Evolutionary conservation across 1,284 basidiomycete genomes (phyloP).

Genomic region (Pseudozyma tsukubaensis): DNA sequence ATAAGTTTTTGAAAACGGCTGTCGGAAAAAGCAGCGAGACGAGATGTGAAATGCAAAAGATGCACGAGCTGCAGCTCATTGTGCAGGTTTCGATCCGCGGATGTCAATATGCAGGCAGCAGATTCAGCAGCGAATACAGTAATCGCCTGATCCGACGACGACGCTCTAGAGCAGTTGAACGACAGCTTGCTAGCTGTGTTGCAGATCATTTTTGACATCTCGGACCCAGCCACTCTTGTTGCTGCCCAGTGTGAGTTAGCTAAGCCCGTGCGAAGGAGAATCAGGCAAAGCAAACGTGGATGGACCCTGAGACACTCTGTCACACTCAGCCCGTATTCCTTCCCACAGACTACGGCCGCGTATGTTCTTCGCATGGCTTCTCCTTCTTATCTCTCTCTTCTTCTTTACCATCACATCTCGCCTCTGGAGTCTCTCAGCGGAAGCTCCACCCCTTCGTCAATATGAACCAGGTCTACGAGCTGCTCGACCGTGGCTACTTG

Average conservation of each 20-base stretch:
- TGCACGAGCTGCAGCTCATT: slow-evolving; percentile 17
- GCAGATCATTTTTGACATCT: too few relatives aligned
- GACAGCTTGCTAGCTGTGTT: not conserved
- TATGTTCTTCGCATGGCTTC: not conserved
- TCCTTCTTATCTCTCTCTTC: not conserved
- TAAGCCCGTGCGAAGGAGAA: slow-evolving; percentile 16
- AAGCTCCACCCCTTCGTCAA: slow-evolving; percentile 2
- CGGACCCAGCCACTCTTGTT: not conserved
- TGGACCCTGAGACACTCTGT: slow-evolving; percentile 12
- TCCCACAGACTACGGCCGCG: not conserved
- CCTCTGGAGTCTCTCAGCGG: not conserved
- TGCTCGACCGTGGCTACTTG: slow-evolving; percentile 47
- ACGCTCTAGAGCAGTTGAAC: not conserved
- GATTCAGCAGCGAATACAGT: too few relatives aligned
- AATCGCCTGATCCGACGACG: too few relatives aligned
- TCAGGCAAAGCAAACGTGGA: not conserved
- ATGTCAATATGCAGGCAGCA: slow-evolving; percentile 9
- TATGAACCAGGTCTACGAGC: slow-evolving; percentile 46
- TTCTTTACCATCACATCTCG: slow-evolving; percentile 1
- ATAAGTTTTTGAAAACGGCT: not conserved
- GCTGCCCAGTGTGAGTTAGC: slow-evolving; percentile 9
- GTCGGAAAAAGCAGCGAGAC: not conserved
- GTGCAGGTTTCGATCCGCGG: slow-evolving; percentile 42
- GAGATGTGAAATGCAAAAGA: slow-evolving; percentile 10
- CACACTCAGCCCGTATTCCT: too few relatives aligned